Percentiles rank a stretch among this genome's conserved stretches.
These are phyloP conservation scores for Mollisiaceae sp. DNA, from an alignment of 2,329 filamentous ascomycete species.

Conservation along the genomic window DNA sequence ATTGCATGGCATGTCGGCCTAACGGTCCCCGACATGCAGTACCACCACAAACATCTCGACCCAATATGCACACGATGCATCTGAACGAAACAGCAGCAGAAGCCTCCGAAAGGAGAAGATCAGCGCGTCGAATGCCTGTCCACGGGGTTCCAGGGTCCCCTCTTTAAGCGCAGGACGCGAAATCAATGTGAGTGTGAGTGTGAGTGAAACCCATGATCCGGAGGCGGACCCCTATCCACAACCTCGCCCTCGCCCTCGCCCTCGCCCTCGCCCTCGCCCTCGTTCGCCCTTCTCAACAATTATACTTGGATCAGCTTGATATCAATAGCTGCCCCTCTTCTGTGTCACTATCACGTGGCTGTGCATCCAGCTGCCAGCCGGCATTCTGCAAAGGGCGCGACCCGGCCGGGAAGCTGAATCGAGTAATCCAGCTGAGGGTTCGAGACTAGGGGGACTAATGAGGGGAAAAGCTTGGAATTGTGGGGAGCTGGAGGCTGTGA, in stretches of 20 bases:
- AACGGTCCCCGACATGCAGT: neutral
- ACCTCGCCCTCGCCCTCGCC: neutral
- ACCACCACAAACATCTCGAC: neutral
- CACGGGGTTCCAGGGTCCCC: neutral
- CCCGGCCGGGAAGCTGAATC: neutral
- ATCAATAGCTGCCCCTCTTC: slow-evolving; percentile 2
- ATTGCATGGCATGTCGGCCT: neutral
- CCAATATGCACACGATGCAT: neutral
- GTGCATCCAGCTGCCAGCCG: neutral
- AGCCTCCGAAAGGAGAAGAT: neutral
- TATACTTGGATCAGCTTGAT: neutral
- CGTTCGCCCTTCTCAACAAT: neutral
- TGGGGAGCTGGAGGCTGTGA: neutral
- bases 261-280: no score
- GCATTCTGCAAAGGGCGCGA: slow-evolving; percentile 6
- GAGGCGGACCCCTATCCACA: neutral
- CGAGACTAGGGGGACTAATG: neutral
- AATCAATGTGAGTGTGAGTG: neutral
- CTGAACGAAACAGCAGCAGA: neutral
- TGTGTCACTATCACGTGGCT: slow-evolving; percentile 1
- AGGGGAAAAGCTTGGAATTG: slow-evolving; percentile 1
- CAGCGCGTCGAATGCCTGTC: neutral
- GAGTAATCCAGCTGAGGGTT: neutral
- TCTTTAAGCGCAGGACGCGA: neutral
- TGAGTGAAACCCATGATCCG: neutral